Conservation (phyloP, 1,139 yeast genomes). For the Zygotorulaspora mrakii region DNA sequence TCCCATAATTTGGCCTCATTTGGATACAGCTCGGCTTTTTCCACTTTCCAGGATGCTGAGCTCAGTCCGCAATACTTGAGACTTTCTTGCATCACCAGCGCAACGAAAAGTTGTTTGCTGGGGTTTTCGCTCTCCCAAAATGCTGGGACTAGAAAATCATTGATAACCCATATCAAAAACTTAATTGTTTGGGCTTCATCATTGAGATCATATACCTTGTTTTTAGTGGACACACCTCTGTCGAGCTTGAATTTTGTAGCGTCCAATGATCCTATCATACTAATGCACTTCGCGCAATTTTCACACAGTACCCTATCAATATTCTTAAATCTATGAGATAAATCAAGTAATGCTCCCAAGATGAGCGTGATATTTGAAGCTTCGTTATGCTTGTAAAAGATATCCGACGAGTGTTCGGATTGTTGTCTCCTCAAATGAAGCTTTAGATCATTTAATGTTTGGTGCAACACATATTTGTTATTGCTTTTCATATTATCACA, state of each 20-base stretch:
- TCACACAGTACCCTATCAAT: conserved; percentile 49
- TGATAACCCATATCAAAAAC: conserved; percentile 64
- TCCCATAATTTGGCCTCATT: conserved; percentile 51
- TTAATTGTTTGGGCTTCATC: conserved; percentile 59
- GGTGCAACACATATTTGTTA: conserved; percentile 73
- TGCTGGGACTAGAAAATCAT: conserved; percentile 66
- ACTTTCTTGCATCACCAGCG: conserved; percentile 86
- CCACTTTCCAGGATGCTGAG: conserved; percentile 38
- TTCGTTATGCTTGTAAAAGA: conserved; percentile 16
- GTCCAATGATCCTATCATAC: conserved; percentile 78
- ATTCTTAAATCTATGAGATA: conserved; percentile 55
- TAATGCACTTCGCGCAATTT: conserved; percentile 65
- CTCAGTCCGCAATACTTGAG: conserved; percentile 61
- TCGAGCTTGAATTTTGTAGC: conserved; percentile 55
- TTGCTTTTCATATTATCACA: conserved; percentile 34
- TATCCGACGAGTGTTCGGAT: conserved; percentile 20
- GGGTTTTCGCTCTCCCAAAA: conserved; percentile 93
- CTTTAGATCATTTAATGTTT: conserved; percentile 66
- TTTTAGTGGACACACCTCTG: conserved; percentile 43
- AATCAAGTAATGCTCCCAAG: conserved; percentile 55
- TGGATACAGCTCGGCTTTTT: conserved; percentile 34
- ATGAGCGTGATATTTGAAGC: conserved; percentile 36
- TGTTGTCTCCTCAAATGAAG: conserved; percentile 43
- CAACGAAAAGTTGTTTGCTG: conserved; percentile 74
- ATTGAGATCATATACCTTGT: conserved; percentile 57